phyloP scores from a whole-genome alignment of 139 green algal genomes.

The Prasinococcaceae sp. region DNA sequence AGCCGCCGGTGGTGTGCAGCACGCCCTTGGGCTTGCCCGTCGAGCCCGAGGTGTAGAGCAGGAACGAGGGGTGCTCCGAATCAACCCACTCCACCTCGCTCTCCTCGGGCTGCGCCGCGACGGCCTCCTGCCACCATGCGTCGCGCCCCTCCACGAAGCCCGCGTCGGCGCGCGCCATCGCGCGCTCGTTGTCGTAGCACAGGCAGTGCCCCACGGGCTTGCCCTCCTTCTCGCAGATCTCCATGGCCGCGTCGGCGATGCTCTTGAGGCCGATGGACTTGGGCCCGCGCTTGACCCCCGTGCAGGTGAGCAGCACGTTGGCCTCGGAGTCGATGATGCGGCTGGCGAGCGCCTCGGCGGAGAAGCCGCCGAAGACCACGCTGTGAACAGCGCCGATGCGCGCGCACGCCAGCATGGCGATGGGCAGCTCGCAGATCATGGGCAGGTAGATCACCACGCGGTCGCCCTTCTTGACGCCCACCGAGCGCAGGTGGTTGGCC shows the following conservation, averaged over 20 bases:
- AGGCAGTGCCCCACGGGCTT: not conserved
- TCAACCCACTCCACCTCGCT: conserved; percentile 32
- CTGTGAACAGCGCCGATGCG: conserved; percentile 68
- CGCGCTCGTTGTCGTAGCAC: conserved; percentile 46
- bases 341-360: conserved; percentile 60
- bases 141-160: conserved; percentile 40
- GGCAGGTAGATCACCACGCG: conserved; percentile 89
- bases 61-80: conserved; percentile 66
- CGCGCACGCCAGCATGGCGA: conserved; percentile 72
- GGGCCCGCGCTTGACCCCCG: conserved; percentile 53
- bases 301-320: conserved; percentile 52
- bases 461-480: conserved; percentile 67
- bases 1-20: conserved; percentile 59
- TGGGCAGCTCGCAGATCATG: conserved; percentile 86
- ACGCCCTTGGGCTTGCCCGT: conserved; percentile 93
- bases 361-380: conserved; percentile 94
- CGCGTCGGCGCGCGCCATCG: conserved; percentile 24
- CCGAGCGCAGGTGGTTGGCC: conserved; percentile 70
- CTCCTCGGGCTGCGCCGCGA: conserved; percentile 28
- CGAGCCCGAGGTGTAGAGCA: conserved; percentile 86
- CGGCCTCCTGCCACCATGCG: conserved; percentile 58
- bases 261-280: conserved; percentile 77
- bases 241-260: conserved; percentile 57
- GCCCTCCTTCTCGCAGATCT: not conserved
- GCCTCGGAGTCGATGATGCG: conserved; percentile 49